Percentiles rank a stretch among this genome's conserved stretches.
These are phyloP conservation scores for Colletotrichum nymphaeae DNA, from an alignment of 2,329 filamentous ascomycete species.

Conservation along the genomic window DNA sequence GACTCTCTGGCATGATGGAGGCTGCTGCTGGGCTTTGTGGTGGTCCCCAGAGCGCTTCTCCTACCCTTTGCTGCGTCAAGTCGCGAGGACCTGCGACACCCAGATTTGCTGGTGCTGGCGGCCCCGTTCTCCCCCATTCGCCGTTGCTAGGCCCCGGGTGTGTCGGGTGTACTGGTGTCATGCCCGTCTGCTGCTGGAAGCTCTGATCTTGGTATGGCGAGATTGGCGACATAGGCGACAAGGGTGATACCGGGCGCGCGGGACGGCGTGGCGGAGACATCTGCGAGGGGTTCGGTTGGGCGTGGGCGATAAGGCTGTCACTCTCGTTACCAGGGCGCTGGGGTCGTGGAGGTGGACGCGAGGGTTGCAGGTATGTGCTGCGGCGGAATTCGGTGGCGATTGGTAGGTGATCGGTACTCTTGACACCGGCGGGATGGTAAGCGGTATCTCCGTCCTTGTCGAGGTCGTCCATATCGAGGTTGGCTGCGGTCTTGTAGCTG, in stretches of 20 bases:
- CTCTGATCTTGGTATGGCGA: constrained; percentile 22
- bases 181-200: constrained; percentile 11
- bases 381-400: constrained; percentile 53
- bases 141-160: background rate
- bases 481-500: constrained; percentile 57
- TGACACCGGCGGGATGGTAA: constrained; percentile 41
- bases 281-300: constrained; percentile 41
- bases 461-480: constrained; percentile 52
- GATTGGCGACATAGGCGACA: constrained; percentile 25
- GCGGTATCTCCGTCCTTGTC: constrained; percentile 41
- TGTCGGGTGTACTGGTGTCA: constrained; percentile 11
- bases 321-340: constrained; percentile 48
- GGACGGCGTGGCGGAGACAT: constrained; percentile 28
- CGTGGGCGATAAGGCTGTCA: constrained; percentile 55
- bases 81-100: constrained; percentile 37
- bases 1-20: constrained; percentile 17
- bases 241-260: constrained; percentile 7
- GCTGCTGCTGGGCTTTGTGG: constrained; percentile 11
- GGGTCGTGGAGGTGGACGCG: constrained; percentile 36
- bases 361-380: constrained; percentile 39
- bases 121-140: constrained; percentile 29
- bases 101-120: constrained; percentile 21
- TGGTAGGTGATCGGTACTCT: constrained; percentile 52
- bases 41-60: constrained; percentile 47
- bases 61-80: constrained; percentile 45